Evolutionary conservation across 73 alveolate genomes (phyloP).

Genomic region (Paramecium pentaurelia): DNA sequence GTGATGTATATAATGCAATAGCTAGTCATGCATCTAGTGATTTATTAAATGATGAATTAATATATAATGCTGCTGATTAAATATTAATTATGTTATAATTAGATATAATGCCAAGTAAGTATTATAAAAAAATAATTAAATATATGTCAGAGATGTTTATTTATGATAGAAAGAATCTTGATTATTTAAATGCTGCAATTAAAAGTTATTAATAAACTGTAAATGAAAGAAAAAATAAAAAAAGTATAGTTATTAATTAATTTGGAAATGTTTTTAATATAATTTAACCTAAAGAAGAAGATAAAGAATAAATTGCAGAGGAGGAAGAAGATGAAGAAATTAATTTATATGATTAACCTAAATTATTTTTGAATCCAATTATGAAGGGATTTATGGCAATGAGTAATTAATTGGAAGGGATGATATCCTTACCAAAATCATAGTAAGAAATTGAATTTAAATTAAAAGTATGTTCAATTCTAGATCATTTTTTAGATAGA

Average conservation of each 20-base stretch:
- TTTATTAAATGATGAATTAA: conserved; percentile 26
- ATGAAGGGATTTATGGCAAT: conserved; percentile 34
- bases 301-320: neutral
- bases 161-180: conserved; percentile 31
- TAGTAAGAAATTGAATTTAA: conserved; percentile 13
- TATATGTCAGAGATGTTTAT: neutral
- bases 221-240: neutral
- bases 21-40: neutral
- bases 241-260: neutral
- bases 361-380: conserved; percentile 21
- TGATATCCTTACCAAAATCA: neutral
- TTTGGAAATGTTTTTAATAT: neutral
- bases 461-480: conserved; percentile 21
- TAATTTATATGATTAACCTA: conserved; percentile 32
- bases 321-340: conserved; percentile 5
- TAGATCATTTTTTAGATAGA: conserved; percentile 8
- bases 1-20: neutral
- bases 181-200: conserved; percentile 1
- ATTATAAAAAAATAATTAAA: neutral
- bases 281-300: neutral
- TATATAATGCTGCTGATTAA: neutral
- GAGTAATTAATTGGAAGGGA: neutral
- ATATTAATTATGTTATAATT: neutral
- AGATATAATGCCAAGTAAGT: neutral
- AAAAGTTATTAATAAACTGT: neutral